Evolutionary conservation across 768 basidiomycete species (phyloP), one percentile per base, ranked within the genome.

Genomic region (Myochromella boudieri): DNA sequence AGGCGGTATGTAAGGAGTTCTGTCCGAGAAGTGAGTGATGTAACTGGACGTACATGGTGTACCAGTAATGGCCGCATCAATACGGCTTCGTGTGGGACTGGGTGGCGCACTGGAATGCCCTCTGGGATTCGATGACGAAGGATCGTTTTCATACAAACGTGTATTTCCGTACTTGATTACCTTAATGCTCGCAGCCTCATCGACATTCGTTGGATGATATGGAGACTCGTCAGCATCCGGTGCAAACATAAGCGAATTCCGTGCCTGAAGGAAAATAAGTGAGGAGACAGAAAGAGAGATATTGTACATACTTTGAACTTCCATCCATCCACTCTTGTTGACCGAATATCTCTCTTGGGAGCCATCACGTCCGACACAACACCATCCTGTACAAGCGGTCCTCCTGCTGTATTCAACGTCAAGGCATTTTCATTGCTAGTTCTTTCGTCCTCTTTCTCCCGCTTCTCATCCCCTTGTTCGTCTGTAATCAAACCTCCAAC

Each of bases 211-310:
- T 3, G 68, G 65, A 60, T 84, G 77, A 58, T 93, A 90, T 1
- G 92, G 90, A 17, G 87, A 81, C 36, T 80, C 74, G 61, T 99
- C 88, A 21, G 91, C 91, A 58, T 97, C 97, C 1, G 97, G 95
- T 0, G 87, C 62, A 60, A 97, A 99, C 92, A 97, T 97, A 43
- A 99, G 74, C 3, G 90, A 84, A 68, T 99, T 99, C 48, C 97
- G 84, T 21, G 91, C 78, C 94, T 97, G 56, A 17, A 46, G 42
- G n/a, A 36, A 21, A 18, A 22, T 33, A 15, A 40, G 41, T 39
- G 48, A 18, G 22, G 36, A 32, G 42, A 37, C 20, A 43, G 42
- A 31, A n/a, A 37, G 41, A 45, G 22, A 29, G 27, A 24, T 17
- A 21, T 14, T 33, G 24, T n/a, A 55, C 48, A 56, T 56, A 84